These are phyloP conservation scores for Lolium rigidum DNA, from an alignment of 176 grass and related monocot genomes.

Conservation along the genomic window DNA sequence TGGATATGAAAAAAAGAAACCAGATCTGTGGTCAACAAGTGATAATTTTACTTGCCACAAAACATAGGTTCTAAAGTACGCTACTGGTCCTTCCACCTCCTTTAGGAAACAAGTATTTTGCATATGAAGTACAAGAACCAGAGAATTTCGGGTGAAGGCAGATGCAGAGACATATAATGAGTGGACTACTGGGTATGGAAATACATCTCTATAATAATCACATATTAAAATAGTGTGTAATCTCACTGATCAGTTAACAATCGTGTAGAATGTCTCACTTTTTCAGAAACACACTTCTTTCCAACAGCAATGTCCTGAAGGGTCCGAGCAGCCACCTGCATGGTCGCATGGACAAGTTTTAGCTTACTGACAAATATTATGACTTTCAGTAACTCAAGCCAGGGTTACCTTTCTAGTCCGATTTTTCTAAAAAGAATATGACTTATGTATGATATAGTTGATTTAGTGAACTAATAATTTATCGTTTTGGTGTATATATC, in stretches of 20 bases:
- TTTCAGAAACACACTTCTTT: slow-evolving; percentile 79
- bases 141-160: neutral
- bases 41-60: slow-evolving; percentile 18
- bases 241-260: neutral
- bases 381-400: neutral
- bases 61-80: slow-evolving; percentile 6
- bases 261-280: slow-evolving; percentile 52
- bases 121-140: slow-evolving; percentile 11
- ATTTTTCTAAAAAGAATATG: neutral
- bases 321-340: slow-evolving; percentile 73
- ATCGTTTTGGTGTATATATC: slow-evolving; percentile 17
- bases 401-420: neutral
- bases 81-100: neutral
- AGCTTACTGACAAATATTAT: slow-evolving; percentile 37
- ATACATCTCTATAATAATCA: slow-evolving; percentile 6
- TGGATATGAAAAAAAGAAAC: neutral
- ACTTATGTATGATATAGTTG: slow-evolving; percentile 8
- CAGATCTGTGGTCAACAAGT: slow-evolving; percentile 3
- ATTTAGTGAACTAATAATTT: slow-evolving; percentile 25
- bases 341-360: slow-evolving; percentile 41
- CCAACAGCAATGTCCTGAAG: slow-evolving; percentile 84
- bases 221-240: slow-evolving; percentile 19
- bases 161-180: neutral
- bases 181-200: neutral
- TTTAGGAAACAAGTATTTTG: neutral